phyloP scores from a whole-genome alignment of 2,329 filamentous ascomycete species.

The Phyllosticta citribraziliensis region DNA sequence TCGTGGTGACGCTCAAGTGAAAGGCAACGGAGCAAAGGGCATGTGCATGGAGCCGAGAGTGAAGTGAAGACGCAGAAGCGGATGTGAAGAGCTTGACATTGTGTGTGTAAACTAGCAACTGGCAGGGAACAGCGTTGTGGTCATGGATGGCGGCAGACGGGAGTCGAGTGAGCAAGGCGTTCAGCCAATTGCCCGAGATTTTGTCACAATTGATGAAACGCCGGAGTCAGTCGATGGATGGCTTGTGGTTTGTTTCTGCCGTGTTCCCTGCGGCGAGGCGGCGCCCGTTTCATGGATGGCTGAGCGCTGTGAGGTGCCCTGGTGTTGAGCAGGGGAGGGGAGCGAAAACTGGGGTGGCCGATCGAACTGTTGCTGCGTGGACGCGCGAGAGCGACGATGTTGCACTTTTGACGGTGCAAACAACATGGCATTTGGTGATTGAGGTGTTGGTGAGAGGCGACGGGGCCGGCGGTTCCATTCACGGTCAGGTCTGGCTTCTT shows the following conservation, averaged over 20 bases:
- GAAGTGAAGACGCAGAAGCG: conserved; percentile 3
- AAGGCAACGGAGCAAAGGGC: neutral
- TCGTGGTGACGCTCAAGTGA: conserved; percentile 3
- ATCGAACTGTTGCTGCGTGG: too few species aligned
- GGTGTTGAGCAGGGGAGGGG: neutral
- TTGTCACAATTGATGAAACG: conserved; percentile 5
- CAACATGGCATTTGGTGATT: too few species aligned
- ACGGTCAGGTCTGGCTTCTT: neutral
- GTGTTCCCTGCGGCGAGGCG: neutral
- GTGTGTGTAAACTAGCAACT: neutral
- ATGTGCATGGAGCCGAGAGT: conserved; percentile 4
- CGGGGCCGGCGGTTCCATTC: neutral
- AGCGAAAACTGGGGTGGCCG: neutral
- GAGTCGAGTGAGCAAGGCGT: neutral
- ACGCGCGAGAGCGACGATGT: too few species aligned
- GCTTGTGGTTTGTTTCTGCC: neutral
- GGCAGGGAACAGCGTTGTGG: neutral
- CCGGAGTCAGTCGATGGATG: neutral
- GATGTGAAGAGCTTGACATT: neutral
- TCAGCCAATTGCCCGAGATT: neutral
- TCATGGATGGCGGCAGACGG: neutral
- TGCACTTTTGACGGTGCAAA: too few species aligned
- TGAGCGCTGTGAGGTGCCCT: too few species aligned
- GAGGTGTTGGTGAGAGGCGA: neutral
- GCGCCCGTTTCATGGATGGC: neutral